Evolutionary conservation across 805 yeast species (phyloP), one percentile per base, ranked within the genome.

Genomic region (Suhomyces faveliae): DNA sequence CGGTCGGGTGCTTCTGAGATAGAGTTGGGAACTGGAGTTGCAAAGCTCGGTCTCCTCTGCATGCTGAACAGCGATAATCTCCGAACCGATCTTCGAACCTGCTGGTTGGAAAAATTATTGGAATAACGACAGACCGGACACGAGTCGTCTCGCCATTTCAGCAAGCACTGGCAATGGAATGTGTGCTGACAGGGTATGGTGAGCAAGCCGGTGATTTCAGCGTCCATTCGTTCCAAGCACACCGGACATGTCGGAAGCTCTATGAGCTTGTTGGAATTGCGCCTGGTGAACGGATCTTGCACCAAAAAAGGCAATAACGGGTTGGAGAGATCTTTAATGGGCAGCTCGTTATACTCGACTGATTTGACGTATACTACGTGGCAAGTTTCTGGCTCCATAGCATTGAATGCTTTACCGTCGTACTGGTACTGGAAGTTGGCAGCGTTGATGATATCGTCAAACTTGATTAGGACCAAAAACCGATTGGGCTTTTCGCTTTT

Each of bases 231-330:
- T 57, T 90, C 97, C 13, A 90, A 70, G 60, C 97, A 90, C 0
- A 90, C 97, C 0, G 97, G 97, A 60, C 97, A 90, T 0, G 94
- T 87, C 0, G 97, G 96, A 24, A 90, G 71, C 62, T 90, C 97
- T 6, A 76, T 66, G 13, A 42, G 25, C 5, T 35, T 29, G 13
- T 58, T 46, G 15, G 46, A 21, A 4, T 24, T 22, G 3, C 24
- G 21, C 23, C 10, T 39, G n/a, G 55, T 85, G 57, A 87, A 87
- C 1, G 95, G 92, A 58, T 87, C 95, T 35, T 77, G 79, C 48
- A 86, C 63, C 24, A 87, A 62, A 59, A 85, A 87, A 2, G 94
- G 96, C 24, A 87, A 76, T 20, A 70, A 41, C 2, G 63, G 40
- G 21, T 64, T 62, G 40, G 54, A 48, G 11, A 51, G 45, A 33